Evolutionary conservation across 2,329 filamentous ascomycete genomes (phyloP), one percentile per base, ranked within the genome.

Genomic region (Fusarium abutilonis): DNA sequence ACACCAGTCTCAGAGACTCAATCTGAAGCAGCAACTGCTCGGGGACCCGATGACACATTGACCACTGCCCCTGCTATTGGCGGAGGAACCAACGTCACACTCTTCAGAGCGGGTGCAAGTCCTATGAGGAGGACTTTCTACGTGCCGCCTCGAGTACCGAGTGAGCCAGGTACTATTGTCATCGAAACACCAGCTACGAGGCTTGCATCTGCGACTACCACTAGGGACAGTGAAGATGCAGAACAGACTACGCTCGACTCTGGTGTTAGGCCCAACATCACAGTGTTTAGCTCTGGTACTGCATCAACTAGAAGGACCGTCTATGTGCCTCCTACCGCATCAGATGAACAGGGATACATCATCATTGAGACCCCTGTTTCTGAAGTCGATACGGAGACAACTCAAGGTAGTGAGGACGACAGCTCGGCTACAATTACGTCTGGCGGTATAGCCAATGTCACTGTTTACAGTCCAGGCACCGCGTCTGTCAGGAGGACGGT

Each of bases 1-100:
- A 64, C 60, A 0, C 60, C 45, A 4, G 39, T 49, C 0, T 17
- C 41, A 5, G 60, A 55, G 11, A 60, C 57, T 0, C 57, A 60
- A 13, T 44, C 56, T 0, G 57, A 60, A n/a, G 56, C 42, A 6
- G 56, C 49, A 7, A 60, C 56, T 1, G 49, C 41, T 14, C 41
- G 36, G 0, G 56, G 48, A 19, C 38, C 43, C 1, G 42, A 36
- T 3, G 57, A 55, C 7, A 23, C 34, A 2, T 15, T 60, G 4
- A 14, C 32, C 7, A 60, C 57, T 1, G 35, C 32, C 0, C 28
- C 55, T 11, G 57, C 34, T 9, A 41, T 60, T 2, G 39, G 49
- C 2, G 60, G 26, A 1, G 64, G 38, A 2, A 40, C 55, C 4
- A 60, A 56, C 3, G 56, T 63, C 10, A 63, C 60, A 0, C 9